A percentile compares a stretch with the other conserved stretches of the same genome.
These are phyloP conservation scores for Saccharomycopsis lassenensis DNA, from an alignment of 805 yeast species.

Conservation along the genomic window DNA sequence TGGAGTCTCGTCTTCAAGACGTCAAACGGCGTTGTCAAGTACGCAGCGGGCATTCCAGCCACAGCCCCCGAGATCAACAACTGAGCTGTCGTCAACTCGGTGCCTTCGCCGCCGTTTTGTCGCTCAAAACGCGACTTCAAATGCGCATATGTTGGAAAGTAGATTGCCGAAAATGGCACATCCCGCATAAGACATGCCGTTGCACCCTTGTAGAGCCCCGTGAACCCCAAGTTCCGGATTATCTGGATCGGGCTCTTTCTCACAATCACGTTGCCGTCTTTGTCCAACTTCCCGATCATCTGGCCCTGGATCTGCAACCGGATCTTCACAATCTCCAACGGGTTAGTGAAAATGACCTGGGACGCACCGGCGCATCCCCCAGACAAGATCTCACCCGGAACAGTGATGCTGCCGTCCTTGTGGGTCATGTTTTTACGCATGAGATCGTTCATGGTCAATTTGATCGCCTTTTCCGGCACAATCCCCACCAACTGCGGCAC, in stretches of 20 bases:
- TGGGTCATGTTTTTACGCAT: slow-evolving; percentile 43
- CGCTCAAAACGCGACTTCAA: slow-evolving; percentile 75
- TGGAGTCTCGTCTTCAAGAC: slow-evolving; percentile 93
- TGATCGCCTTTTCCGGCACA: slow-evolving; percentile 97
- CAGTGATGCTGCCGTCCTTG: slow-evolving; percentile 33
- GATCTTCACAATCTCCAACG: slow-evolving; percentile 90
- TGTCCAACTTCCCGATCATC: slow-evolving; percentile 29
- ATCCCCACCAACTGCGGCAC: slow-evolving; percentile 94
- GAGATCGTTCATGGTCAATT: slow-evolving; percentile 85
- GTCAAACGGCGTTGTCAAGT: slow-evolving; percentile 92
- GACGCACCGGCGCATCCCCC: slow-evolving; percentile 96
- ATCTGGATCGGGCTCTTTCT: slow-evolving; percentile 55
- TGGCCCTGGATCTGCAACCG: slow-evolving; percentile 91
- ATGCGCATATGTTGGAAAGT: slow-evolving; percentile 95
- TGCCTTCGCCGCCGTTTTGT: slow-evolving; percentile 30
- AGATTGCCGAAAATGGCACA: slow-evolving; percentile 93
- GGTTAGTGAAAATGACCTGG: slow-evolving; percentile 93
- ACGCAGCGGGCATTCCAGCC: slow-evolving; percentile 98
- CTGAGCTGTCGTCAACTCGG: slow-evolving; percentile 55
- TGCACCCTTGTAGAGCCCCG: slow-evolving; percentile 87
- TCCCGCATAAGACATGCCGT: slow-evolving; percentile 86
- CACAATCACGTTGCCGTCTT: slow-evolving; percentile 27
- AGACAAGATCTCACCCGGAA: slow-evolving; percentile 64
- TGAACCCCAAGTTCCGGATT: slow-evolving; percentile 66
- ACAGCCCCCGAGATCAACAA: slow-evolving; percentile 79